phyloP scores from a whole-genome alignment of 1,284 basidiomycete species.

The Pascua guehoae region DNA sequence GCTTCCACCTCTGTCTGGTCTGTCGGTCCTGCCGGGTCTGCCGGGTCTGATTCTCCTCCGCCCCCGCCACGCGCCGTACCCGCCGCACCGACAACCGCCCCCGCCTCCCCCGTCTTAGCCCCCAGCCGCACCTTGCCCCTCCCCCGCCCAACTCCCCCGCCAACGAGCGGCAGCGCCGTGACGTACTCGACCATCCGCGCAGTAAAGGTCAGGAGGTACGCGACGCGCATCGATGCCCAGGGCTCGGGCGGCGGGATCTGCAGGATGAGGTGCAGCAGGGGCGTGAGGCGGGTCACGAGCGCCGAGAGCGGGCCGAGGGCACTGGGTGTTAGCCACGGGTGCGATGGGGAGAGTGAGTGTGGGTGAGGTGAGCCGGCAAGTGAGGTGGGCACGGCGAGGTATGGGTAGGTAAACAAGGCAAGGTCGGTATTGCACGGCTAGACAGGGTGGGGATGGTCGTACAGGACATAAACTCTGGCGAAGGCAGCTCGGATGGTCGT shows the following conservation, averaged over 20 bases:
- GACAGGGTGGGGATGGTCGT: not conserved
- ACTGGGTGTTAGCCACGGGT: constrained; percentile 10
- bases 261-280: constrained; percentile 28
- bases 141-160: not conserved
- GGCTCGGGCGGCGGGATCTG: constrained; percentile 28
- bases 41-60: not conserved
- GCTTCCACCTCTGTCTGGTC: constrained; percentile 10
- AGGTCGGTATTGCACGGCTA: not conserved
- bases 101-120: no score
- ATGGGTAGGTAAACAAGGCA: not conserved
- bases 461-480: no score
- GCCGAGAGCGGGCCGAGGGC: constrained; percentile 20
- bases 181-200: constrained; percentile 21
- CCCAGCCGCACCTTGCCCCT: no score
- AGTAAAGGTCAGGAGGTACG: constrained; percentile 32
- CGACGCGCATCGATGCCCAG: constrained; percentile 22
- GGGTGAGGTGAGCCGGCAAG: no score
- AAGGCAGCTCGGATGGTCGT: no score
- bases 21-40: not conserved
- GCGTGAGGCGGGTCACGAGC: constrained; percentile 22
- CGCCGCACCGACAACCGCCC: no score
- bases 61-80: no score
- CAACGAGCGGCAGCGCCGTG: constrained; percentile 21
- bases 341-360: not conserved
- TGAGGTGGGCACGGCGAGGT: not conserved